These are phyloP conservation scores for Lactifluus subvellereus DNA, from an alignment of 768 basidiomycete genomes.

Conservation along the genomic window DNA sequence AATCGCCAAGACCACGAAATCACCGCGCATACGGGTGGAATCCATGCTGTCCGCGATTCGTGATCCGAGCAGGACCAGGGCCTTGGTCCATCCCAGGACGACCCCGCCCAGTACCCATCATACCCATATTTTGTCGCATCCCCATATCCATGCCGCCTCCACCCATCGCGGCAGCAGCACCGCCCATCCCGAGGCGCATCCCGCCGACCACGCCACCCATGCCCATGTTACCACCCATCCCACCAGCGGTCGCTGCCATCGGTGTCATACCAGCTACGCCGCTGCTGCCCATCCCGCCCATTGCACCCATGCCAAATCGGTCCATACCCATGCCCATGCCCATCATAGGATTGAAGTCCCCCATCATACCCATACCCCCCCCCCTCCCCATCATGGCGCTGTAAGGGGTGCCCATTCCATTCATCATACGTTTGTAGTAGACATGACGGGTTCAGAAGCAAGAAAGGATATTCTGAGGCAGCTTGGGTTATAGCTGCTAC, in stretches of 20 bases:
- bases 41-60: conserved; percentile 68
- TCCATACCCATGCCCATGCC: conserved; percentile 38
- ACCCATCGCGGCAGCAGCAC: conserved; percentile 27
- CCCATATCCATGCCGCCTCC: conserved; percentile 35
- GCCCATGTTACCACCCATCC: conserved; percentile 30
- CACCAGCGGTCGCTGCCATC: conserved; percentile 7
- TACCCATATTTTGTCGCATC: conserved; percentile 29
- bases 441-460: neutral
- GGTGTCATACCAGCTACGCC: conserved; percentile 47
- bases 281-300: conserved; percentile 45
- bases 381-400: conserved; percentile 34
- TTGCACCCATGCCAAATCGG: conserved; percentile 26
- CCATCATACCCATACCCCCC: conserved; percentile 32
- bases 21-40: conserved; percentile 82
- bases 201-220: conserved; percentile 31
- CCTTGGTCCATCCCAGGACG: conserved; percentile 48
- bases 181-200: conserved; percentile 30
- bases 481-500: no score
- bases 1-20: neutral
- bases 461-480: no score
- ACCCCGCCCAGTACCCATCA: conserved; percentile 53
- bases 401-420: conserved; percentile 58
- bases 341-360: conserved; percentile 24
- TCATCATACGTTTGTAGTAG: conserved; percentile 93
- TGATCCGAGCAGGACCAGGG: conserved; percentile 44